phyloP scores from a whole-genome alignment of 163 green algal genomes.

The Trebouxia gelatinosa region DNA sequence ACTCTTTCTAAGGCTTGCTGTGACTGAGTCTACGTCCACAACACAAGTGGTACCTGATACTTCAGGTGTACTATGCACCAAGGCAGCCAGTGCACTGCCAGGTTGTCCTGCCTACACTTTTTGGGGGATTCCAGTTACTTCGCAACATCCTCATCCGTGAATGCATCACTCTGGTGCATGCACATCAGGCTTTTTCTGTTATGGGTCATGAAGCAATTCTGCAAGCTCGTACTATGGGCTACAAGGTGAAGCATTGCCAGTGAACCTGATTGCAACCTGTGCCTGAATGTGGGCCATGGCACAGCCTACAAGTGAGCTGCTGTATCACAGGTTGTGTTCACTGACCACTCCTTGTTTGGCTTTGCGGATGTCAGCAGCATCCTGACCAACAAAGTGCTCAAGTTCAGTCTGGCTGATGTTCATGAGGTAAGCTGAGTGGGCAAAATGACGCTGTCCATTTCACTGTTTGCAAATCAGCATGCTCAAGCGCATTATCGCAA shows the following conservation, averaged over 20 bases:
- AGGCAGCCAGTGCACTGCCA: conserved; percentile 75
- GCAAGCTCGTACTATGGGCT: conserved; percentile 82
- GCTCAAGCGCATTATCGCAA: too few relatives aligned
- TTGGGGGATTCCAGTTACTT: conserved; percentile 72
- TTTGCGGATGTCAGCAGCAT: conserved; percentile 89
- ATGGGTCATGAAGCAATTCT: conserved; percentile 86
- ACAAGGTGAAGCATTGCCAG: conserved; percentile 40
- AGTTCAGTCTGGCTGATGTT: conserved; percentile 76
- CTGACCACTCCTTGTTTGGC: conserved; percentile 96
- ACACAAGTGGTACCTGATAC: too few relatives aligned
- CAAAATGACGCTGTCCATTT: too few relatives aligned
- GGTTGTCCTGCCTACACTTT: conserved; percentile 81
- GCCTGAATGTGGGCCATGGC: background rate
- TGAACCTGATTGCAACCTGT: background rate
- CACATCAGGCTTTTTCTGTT: conserved; percentile 71
- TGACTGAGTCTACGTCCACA: background rate
- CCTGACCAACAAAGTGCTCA: conserved; percentile 88
- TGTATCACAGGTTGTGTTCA: conserved; percentile 84
- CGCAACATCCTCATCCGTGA: conserved; percentile 78
- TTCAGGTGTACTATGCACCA: conserved; percentile 94
- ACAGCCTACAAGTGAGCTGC: background rate
- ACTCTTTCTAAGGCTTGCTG: background rate
- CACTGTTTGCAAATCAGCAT: too few relatives aligned
- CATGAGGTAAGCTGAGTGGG: conserved; percentile 54
- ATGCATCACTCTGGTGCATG: conserved; percentile 80